Evolutionary conservation across 169 alveolate genomes (phyloP).

Genomic region (Toxoplasma gondii): DNA sequence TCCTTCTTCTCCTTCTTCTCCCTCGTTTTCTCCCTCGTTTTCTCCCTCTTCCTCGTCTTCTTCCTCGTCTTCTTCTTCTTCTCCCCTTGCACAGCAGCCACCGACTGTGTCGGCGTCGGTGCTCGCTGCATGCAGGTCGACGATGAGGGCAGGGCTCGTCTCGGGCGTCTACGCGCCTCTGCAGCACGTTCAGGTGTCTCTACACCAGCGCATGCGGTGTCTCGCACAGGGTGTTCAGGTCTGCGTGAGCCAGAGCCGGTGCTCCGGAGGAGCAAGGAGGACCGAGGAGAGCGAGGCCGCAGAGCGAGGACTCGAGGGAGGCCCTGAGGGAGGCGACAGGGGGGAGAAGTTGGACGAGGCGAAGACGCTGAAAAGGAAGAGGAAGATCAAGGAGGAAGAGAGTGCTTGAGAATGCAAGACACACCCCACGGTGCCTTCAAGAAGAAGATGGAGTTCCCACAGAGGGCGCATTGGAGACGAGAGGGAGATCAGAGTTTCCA

Average conservation of each 20-base stretch:
- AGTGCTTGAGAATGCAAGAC: too few relatives aligned
- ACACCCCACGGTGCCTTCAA: too few relatives aligned
- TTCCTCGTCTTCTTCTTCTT: neutral
- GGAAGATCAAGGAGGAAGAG: too few relatives aligned
- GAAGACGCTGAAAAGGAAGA: neutral
- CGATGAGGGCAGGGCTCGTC: conserved; percentile 19
- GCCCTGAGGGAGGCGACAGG: neutral
- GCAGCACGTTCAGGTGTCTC: conserved; percentile 10
- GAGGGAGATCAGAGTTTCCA: too few relatives aligned
- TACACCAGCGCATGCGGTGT: conserved; percentile 4
- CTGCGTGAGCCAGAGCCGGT: neutral
- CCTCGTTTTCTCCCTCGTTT: neutral
- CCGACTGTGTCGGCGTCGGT: conserved; percentile 25
- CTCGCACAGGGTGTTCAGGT: conserved; percentile 12
- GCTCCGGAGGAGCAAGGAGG: neutral
- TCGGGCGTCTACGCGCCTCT: conserved; percentile 21
- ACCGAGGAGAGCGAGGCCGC: neutral
- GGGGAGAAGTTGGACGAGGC: neutral
- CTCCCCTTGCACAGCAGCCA: neutral
- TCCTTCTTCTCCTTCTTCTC: neutral
- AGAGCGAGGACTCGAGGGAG: neutral
- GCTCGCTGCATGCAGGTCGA: conserved; percentile 22
- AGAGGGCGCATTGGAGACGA: too few relatives aligned
- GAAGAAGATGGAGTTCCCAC: too few relatives aligned
- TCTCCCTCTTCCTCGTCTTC: neutral